Conservation (phyloP, 768 basidiomycete genomes). For the Vishniacozyma victoriae region DNA sequence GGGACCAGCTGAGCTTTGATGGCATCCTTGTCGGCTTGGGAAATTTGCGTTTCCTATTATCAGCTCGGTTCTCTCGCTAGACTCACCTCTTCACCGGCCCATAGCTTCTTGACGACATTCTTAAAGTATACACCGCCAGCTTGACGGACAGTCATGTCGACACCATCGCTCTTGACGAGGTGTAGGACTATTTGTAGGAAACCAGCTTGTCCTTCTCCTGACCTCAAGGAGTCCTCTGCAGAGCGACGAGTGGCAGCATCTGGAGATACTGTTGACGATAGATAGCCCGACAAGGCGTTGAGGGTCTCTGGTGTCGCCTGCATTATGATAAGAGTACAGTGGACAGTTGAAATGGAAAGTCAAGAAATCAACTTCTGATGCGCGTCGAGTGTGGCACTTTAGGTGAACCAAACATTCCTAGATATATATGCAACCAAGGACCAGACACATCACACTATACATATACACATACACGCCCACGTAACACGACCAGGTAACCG, state of each 20-base stretch:
- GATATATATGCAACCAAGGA: too few relatives aligned
- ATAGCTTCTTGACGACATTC: slow-evolving; percentile 77
- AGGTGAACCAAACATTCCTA: too few relatives aligned
- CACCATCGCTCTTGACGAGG: slow-evolving; percentile 61
- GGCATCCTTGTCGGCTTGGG: slow-evolving; percentile 63
- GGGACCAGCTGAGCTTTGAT: slow-evolving; percentile 76
- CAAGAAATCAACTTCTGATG: too few relatives aligned
- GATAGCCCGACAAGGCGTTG: slow-evolving; percentile 31
- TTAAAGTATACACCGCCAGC: slow-evolving; percentile 87
- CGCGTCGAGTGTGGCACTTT: too few relatives aligned
- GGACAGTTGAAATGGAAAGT: too few relatives aligned
- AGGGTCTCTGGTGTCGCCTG: slow-evolving; percentile 31
- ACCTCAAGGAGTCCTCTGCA: slow-evolving; percentile 70
- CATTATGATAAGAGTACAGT: too few relatives aligned
- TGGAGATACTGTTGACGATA: slow-evolving; percentile 63
- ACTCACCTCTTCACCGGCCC: slow-evolving; percentile 68
- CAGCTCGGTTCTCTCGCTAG: not conserved
- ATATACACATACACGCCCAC: too few relatives aligned
- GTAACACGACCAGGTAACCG: too few relatives aligned
- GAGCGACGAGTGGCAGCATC: slow-evolving; percentile 65
- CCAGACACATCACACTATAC: too few relatives aligned
- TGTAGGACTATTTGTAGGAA: slow-evolving; percentile 74
- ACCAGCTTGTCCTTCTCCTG: slow-evolving; percentile 64
- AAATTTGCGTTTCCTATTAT: slow-evolving; percentile 48
- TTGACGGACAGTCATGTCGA: slow-evolving; percentile 62